phyloP scores from a whole-genome alignment of 495 filamentous ascomycete genomes.

The Jackrogersella multiformis region DNA sequence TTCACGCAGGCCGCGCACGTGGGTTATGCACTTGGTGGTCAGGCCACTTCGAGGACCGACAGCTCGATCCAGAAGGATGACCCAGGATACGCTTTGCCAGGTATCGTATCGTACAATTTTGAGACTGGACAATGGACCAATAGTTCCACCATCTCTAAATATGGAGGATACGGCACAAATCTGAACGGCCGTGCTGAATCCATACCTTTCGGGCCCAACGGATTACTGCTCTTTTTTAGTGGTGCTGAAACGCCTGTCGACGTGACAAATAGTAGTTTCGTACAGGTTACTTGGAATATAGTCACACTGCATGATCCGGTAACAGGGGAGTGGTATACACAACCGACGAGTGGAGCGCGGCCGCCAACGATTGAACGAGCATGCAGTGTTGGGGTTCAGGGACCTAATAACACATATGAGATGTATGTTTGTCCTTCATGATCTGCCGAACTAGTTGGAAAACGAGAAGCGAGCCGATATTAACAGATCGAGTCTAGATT shows the following conservation, averaged over 20 bases:
- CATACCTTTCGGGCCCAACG: constrained; percentile 50
- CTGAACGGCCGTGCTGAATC: constrained; percentile 45
- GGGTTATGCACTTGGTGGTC: constrained; percentile 47
- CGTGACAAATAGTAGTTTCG: constrained; percentile 23
- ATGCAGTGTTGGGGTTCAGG: constrained; percentile 46
- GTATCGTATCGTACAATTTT: constrained; percentile 50
- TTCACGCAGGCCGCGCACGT: constrained; percentile 29
- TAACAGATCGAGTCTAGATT: constrained; percentile 41
- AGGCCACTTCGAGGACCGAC: constrained; percentile 41
- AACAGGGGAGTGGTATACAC: constrained; percentile 46
- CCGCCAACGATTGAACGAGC: constrained; percentile 31
- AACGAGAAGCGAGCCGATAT: neutral
- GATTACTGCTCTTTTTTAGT: constrained; percentile 49
- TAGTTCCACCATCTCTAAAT: constrained; percentile 28
- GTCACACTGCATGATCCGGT: constrained; percentile 52
- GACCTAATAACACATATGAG: constrained; percentile 50
- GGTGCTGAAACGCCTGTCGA: constrained; percentile 42
- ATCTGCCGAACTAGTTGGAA: neutral
- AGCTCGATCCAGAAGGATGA: constrained; percentile 28
- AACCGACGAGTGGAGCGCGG: constrained; percentile 43
- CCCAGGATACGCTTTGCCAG: constrained; percentile 41
- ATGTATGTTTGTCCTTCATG: constrained; percentile 27
- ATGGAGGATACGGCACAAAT: constrained; percentile 43
- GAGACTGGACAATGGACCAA: constrained; percentile 47
- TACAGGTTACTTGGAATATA: constrained; percentile 34